Base-by-base conservation (phyloP, 352 stramenopile genomes). In the Phytophthora megakarya region DNA sequence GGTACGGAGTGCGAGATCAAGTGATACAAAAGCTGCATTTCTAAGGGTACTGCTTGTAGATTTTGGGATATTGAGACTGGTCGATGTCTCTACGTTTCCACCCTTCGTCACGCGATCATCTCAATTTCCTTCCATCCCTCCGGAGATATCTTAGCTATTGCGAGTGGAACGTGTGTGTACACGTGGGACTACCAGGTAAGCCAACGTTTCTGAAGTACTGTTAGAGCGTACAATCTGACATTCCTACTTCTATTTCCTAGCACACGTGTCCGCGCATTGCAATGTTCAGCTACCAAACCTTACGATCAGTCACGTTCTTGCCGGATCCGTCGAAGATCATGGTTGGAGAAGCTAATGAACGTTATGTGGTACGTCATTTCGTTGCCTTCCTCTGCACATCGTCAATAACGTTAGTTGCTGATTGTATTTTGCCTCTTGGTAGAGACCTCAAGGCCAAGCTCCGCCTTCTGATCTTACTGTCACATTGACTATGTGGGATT, bases 81-180 rank as follows among this genome's bases (percentile, higher is more conserved):
- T 9, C 78, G 84, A 10, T 98, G 95, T 77, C 67, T 99, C n/a
- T 93, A 98, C 55, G 93, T 98, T 66, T 95, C 96, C 38, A 96
- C 87, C 22, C 69, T 99, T 33, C 82, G 97, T 47, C 85, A 94
- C 64, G 94, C 96, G 18, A 98, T 99, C 67, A 99, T 99, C 52
- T 98, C 92, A 10, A 87, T 99, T 52, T 97, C 88, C 28, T 99
- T 99, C 69, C 97, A 99, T 68, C 96, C 96, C 11, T 88, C 84
- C 3, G 96, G 95, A 16, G 82, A 97, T 40, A 88, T 98, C 48
- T 76, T 99, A 22, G 97, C 95, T 7, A 96, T 99, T 66, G 96
- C 96, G 1, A 98, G 95, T 67, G 96, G 96, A 35, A 97, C 82
- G 1, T 97, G 85, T 26, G 81, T 99, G 21, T 97, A 98, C 80